These are phyloP conservation scores for Citrus australasica DNA, from an alignment of 345 rosid genomes.

Conservation along the genomic window DNA sequence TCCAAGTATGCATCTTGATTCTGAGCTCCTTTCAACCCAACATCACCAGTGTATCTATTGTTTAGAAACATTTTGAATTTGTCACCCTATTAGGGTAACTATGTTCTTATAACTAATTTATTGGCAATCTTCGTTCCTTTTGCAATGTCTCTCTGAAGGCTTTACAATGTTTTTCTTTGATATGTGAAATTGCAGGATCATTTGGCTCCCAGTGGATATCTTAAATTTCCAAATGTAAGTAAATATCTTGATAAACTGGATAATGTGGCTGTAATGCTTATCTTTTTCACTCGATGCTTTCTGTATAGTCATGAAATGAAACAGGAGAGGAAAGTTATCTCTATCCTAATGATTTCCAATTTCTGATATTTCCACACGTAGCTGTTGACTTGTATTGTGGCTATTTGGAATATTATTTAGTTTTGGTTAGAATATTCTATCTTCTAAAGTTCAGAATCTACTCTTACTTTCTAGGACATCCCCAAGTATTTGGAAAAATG, in stretches of 20 bases:
- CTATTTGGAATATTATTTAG: not conserved
- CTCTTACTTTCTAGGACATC: constrained; percentile 37
- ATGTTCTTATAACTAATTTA: not conserved
- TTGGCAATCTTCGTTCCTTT: not conserved
- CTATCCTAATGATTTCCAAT: not conserved
- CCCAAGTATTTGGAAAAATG: constrained; percentile 54
- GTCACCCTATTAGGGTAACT: not conserved
- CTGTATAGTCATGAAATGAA: not conserved
- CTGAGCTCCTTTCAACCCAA: not conserved
- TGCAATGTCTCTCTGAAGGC: constrained; percentile 1
- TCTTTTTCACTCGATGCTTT: not conserved
- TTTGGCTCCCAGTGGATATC: constrained; percentile 84
- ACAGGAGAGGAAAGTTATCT: not conserved
- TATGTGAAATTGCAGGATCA: constrained; percentile 50
- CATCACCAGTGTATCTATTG: not conserved
- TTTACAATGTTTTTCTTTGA: constrained; percentile 3
- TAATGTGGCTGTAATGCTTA: not conserved
- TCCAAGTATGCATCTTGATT: constrained; percentile 55
- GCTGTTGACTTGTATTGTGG: not conserved
- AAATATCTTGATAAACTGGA: not conserved
- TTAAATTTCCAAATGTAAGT: constrained; percentile 71
- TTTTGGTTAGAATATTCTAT: not conserved
- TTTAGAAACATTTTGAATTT: not conserved
- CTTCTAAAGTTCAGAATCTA: not conserved
- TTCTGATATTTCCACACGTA: not conserved